Percentiles rank a stretch among this genome's conserved stretches.
phyloP scores from a whole-genome alignment of 176 grass and related monocot species.

The Phyllostachys edulis region DNA sequence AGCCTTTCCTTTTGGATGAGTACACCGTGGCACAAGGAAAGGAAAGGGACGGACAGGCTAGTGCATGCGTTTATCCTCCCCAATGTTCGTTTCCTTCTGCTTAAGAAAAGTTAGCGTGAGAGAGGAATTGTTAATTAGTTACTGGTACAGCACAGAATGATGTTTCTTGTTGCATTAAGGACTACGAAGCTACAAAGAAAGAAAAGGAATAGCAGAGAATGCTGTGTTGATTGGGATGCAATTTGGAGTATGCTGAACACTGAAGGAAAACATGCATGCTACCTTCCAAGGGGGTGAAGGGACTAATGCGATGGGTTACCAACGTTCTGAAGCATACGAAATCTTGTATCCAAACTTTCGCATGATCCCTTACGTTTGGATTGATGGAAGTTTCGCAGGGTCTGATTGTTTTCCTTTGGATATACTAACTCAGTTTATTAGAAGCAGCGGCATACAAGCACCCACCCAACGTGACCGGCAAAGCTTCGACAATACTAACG shows the following conservation, averaged over 20 bases:
- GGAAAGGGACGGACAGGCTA: background rate
- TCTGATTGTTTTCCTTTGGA: background rate
- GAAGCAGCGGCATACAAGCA: constrained; percentile 10
- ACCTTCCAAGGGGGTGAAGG: background rate
- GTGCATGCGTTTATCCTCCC: background rate
- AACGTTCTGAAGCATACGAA: background rate
- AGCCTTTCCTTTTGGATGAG: constrained; percentile 44
- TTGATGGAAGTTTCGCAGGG: constrained; percentile 32
- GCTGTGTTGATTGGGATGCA: background rate
- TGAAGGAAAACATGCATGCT: constrained; percentile 14
- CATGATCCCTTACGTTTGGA: background rate
- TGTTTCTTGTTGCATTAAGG: background rate
- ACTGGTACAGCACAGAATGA: background rate
- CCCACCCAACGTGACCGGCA: background rate
- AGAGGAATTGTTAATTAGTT: background rate
- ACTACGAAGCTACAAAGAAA: background rate
- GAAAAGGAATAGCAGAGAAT: constrained; percentile 17
- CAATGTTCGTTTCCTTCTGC: constrained; percentile 9
- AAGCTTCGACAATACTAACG: constrained; percentile 39
- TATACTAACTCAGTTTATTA: background rate
- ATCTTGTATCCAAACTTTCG: background rate
- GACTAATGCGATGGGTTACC: background rate
- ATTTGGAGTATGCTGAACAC: constrained; percentile 11
- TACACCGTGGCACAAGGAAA: constrained; percentile 26
- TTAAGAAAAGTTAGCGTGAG: constrained; percentile 26